These are phyloP conservation scores for Russula emetica DNA, from an alignment of 768 basidiomycete species.

Conservation along the genomic window DNA sequence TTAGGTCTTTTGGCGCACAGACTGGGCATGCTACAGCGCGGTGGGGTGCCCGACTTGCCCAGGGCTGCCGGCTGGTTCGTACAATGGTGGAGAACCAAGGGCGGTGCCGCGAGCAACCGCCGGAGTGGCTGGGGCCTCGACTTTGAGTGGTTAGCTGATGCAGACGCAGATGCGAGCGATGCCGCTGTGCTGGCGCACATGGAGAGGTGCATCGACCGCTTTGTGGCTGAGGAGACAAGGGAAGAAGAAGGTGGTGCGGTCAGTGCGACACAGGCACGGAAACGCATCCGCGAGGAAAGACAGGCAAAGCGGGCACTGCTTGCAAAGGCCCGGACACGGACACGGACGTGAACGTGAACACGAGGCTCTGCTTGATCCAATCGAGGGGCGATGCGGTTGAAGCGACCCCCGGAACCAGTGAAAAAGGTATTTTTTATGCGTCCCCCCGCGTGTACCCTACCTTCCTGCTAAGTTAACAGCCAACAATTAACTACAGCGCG, in stretches of 20 bases:
- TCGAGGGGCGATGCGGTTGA: neutral
- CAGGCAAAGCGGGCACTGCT: constrained; percentile 39
- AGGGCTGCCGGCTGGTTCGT: constrained; percentile 81
- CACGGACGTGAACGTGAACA: too few species aligned
- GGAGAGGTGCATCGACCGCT: constrained; percentile 62
- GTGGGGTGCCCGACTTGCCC: constrained; percentile 63
- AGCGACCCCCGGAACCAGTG: neutral
- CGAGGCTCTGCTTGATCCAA: constrained; percentile 3
- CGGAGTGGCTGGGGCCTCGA: constrained; percentile 83
- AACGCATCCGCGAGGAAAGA: constrained; percentile 44
- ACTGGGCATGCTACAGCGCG: constrained; percentile 78
- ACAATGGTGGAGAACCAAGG: constrained; percentile 81
- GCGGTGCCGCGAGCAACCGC: constrained; percentile 38
- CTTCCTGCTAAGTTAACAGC: neutral
- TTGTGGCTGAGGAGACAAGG: constrained; percentile 41
- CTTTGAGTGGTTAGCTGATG: constrained; percentile 56
- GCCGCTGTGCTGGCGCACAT: constrained; percentile 55
- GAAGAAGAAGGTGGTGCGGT: constrained; percentile 56
- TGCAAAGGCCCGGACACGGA: constrained; percentile 30
- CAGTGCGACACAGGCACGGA: constrained; percentile 70
- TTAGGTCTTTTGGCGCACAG: constrained; percentile 64
- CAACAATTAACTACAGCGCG: neutral
- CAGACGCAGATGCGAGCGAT: constrained; percentile 28
- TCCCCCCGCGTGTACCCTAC: neutral
- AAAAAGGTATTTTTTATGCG: neutral